phyloP scores from a whole-genome alignment of 2,329 filamentous ascomycete species.

The Colletotrichum eremochloae region DNA sequence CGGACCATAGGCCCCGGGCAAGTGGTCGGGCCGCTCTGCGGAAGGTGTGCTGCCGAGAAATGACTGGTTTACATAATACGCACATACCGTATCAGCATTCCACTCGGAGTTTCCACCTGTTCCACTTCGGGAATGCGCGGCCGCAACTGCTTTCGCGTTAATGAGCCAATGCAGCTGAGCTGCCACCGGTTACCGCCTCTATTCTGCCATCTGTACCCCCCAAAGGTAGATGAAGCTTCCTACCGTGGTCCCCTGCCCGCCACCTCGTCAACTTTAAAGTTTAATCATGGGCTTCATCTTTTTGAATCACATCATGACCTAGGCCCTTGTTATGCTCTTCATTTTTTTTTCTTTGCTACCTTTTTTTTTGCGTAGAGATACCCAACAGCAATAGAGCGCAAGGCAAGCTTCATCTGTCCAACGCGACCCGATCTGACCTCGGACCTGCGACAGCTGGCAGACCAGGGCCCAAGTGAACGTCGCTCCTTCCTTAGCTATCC shows the following conservation, averaged over 20 bases:
- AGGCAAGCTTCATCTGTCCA: conserved; percentile 6
- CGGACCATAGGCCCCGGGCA: conserved; percentile 21
- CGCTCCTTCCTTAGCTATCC: conserved; percentile 11
- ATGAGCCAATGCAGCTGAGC: conserved; percentile 19
- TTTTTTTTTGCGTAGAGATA: conserved; percentile 30
- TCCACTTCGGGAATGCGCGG: conserved; percentile 22
- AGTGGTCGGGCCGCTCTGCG: conserved; percentile 37
- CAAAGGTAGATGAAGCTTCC: background rate
- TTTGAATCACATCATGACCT: conserved; percentile 16
- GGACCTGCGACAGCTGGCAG: conserved; percentile 11
- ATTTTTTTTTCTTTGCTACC: conserved; percentile 28
- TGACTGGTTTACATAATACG: conserved; percentile 9
- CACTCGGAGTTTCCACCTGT: background rate
- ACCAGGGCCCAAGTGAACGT: background rate
- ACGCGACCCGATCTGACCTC: background rate
- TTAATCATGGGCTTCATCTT: background rate
- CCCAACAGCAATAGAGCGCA: conserved; percentile 12
- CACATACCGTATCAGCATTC: background rate
- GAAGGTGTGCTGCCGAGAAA: background rate
- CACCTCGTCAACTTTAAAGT: conserved; percentile 1
- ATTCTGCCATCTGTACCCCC: conserved; percentile 26
- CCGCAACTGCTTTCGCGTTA: conserved; percentile 12
- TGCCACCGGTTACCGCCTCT: conserved; percentile 11
- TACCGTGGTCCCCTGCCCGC: conserved; percentile 6
- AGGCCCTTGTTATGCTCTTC: background rate